Conservation (phyloP, 1,284 basidiomycete genomes). For the Microstroma glucosiphilum region DNA sequence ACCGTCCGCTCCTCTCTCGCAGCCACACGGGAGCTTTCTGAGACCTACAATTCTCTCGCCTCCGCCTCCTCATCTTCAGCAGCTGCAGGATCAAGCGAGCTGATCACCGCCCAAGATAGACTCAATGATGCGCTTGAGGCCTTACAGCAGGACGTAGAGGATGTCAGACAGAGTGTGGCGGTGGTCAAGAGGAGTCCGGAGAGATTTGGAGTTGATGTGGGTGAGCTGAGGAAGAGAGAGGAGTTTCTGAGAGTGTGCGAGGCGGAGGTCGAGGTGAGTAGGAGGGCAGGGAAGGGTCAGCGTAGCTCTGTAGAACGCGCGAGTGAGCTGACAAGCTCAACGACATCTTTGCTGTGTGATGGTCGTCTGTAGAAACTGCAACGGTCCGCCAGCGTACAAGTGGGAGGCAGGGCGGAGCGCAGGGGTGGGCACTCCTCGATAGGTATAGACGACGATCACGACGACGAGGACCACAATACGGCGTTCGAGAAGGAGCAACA, state of each 20-base stretch:
- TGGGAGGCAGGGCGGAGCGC: background rate
- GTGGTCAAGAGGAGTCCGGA: conserved; percentile 41
- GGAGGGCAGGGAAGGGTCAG: conserved; percentile 6
- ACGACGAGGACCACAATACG: conserved; percentile 30
- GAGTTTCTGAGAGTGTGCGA: conserved; percentile 33
- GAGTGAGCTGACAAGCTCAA: background rate
- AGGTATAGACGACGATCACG: conserved; percentile 25
- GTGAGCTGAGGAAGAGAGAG: conserved; percentile 30
- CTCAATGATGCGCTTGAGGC: conserved; percentile 33
- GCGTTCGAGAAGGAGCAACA: conserved; percentile 47
- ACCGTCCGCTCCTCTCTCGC: conserved; percentile 37
- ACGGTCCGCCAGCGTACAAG: background rate
- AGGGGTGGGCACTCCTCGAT: conserved; percentile 19
- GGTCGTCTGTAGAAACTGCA: background rate
- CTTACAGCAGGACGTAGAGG: conserved; percentile 38
- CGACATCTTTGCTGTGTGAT: background rate
- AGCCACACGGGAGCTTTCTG: conserved; percentile 24
- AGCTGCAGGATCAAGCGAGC: conserved; percentile 1
- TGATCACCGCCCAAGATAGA: conserved; percentile 24
- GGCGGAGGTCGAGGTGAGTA: conserved; percentile 25
- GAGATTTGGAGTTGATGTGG: conserved; percentile 33
- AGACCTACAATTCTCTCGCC: conserved; percentile 24
- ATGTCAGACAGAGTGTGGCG: conserved; percentile 40
- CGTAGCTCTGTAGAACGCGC: background rate
- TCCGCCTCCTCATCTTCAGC: conserved; percentile 6